Base-by-base conservation (phyloP, 2,329 filamentous ascomycete species). In the Trichophyton benhamiae region DNA sequence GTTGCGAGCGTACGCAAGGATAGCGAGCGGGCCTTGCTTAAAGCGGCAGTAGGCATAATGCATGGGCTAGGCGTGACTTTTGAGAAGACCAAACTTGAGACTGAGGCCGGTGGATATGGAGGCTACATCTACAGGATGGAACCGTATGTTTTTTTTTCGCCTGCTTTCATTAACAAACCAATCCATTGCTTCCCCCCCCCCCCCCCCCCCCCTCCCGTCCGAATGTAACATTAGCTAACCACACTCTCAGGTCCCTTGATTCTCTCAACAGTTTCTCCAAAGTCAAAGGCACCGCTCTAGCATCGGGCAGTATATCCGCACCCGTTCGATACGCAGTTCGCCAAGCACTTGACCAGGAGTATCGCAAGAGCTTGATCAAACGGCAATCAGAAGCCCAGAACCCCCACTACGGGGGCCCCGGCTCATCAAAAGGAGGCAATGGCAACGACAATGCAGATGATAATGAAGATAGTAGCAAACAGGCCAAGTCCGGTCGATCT, bases 41-140 rank as follows among this genome's bases (percentile, higher is more conserved):
- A 81, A 67, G 82, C 89, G 30, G 88, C 91, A 0, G 89, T 94
- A 0, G 83, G 87, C 64, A 86, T 91, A 0, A 88, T 99, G 80
- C 82, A 83, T n/a, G 89, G 90, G 17, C 82, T 92, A 13, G 88
- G 91, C 15, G 83, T 97, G 15, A 81, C 82, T 1, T 87, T 97
- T 71, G 88, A 95, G 66, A 87, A 86, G 69, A 87, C 88, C 11
- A 85, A 86, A 67, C 83, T 97, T 49, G 91, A 95, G 69, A 80
- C 80, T 11, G 87, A 88, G 41, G 81, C 81, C 6, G 72, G 79
- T 3, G 78, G 76, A 20, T 79, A 79, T 61, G 82, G 83, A 38
- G 85, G 82, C 66, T 97, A 86, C 81, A 86, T 95, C 7, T 97
- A 95, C 74, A 85, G 94, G 60, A 91, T 99, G 89, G 92, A 97